Conservation (phyloP, 2,329 filamentous ascomycete genomes). For the Beauveria medogensis region DNA sequence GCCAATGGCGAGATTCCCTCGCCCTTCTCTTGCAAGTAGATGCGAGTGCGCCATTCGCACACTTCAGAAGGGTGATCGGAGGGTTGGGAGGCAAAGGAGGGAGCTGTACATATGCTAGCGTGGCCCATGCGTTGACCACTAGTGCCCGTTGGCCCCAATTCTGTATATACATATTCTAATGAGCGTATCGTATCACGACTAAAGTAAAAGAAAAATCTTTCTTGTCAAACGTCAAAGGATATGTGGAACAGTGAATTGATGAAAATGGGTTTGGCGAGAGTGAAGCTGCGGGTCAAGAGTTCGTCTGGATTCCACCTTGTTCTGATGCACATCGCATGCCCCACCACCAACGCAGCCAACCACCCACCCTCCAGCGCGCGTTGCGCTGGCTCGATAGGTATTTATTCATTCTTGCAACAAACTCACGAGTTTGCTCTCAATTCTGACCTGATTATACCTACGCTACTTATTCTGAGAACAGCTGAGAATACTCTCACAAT, state of each 20-base stretch:
- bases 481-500: neutral
- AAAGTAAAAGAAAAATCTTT: neutral
- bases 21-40: constrained; percentile 13
- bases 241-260: neutral
- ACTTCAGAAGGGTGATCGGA: too few relatives aligned
- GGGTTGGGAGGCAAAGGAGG: neutral
- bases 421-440: neutral
- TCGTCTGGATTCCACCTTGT: constrained; percentile 2
- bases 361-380: neutral
- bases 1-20: constrained; percentile 11
- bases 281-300: constrained; percentile 2
- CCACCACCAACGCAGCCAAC: neutral
- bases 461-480: neutral
- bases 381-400: neutral
- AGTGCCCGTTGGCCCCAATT: neutral
- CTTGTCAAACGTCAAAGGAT: neutral
- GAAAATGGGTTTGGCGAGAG: neutral
- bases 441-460: neutral
- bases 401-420: neutral
- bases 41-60: too few relatives aligned
- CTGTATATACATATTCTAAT: neutral
- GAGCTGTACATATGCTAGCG: neutral
- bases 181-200: neutral
- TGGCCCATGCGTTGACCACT: neutral
- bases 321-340: neutral